A percentile compares a stretch with the other conserved stretches of the same genome.
phyloP scores from a whole-genome alignment of 768 basidiomycete species.

The Russula foetens region DNA sequence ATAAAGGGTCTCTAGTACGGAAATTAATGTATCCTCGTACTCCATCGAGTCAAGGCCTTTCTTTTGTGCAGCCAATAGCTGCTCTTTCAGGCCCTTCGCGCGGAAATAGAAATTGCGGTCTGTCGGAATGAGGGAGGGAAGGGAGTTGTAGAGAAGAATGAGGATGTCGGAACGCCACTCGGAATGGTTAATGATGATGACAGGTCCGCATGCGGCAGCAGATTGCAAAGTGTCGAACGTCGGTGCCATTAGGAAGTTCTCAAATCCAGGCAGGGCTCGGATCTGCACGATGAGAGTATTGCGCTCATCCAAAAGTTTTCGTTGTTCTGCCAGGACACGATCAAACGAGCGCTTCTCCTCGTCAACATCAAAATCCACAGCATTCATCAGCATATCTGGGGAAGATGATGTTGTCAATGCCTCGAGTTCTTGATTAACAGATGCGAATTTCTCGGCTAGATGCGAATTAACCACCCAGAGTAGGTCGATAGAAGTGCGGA shows the following conservation, averaged over 20 bases:
- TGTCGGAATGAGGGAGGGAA: too few relatives aligned
- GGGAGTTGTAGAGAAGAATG: too few relatives aligned
- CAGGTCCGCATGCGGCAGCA: neutral
- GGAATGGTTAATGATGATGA: neutral
- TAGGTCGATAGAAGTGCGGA: neutral
- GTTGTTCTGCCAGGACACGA: neutral
- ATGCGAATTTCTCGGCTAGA: neutral
- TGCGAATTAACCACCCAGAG: neutral
- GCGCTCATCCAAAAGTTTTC: neutral
- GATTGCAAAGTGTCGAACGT: neutral
- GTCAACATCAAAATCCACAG: neutral
- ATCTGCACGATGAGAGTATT: neutral
- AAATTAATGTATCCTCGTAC: too few relatives aligned
- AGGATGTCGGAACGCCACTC: too few relatives aligned
- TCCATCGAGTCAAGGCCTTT: too few relatives aligned
- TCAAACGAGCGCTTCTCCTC: neutral
- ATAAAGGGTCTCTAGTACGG: too few relatives aligned
- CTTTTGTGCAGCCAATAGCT: too few relatives aligned
- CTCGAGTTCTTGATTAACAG: neutral
- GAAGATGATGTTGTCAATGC: neutral
- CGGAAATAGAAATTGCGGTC: too few relatives aligned
- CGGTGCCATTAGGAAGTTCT: neutral
- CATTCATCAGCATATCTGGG: neutral
- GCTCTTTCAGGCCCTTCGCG: too few relatives aligned
- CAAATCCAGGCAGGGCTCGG: neutral